Evolutionary conservation across 495 filamentous ascomycete genomes (phyloP).

Genomic region (Hypomontagnella monticulosa): DNA sequence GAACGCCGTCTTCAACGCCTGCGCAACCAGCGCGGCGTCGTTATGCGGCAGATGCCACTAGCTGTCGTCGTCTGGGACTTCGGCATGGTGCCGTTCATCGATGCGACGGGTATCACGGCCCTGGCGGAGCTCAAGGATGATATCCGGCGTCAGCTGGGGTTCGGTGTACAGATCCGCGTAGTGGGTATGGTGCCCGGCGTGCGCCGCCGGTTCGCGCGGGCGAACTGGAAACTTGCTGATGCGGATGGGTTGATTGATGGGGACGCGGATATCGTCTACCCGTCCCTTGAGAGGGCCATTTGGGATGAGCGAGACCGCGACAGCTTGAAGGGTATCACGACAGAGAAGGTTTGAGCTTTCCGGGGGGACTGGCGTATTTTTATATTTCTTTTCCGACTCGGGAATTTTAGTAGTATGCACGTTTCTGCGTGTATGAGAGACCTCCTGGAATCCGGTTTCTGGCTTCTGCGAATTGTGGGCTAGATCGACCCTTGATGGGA

Average conservation of each 20-base stretch:
- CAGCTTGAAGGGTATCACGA: slow-evolving; percentile 40
- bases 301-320: slow-evolving; percentile 44
- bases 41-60: slow-evolving; percentile 41
- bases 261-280: slow-evolving; percentile 42
- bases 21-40: slow-evolving; percentile 36
- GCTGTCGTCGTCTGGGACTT: slow-evolving; percentile 46
- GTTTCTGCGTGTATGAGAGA: not conserved
- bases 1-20: slow-evolving; percentile 46
- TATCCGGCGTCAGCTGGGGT: slow-evolving; percentile 38
- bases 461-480: not conserved
- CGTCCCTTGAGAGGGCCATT: slow-evolving; percentile 42
- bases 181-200: slow-evolving; percentile 43
- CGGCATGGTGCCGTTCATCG: slow-evolving; percentile 44
- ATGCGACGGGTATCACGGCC: slow-evolving; percentile 46
- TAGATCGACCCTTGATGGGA: too few species aligned
- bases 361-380: not conserved
- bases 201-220: slow-evolving; percentile 40
- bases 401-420: not conserved
- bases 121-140: slow-evolving; percentile 48
- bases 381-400: not conserved
- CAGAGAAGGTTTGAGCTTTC: slow-evolving; percentile 33
- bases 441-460: not conserved
- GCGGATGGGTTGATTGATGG: slow-evolving; percentile 38
- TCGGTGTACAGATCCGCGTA: slow-evolving; percentile 44
- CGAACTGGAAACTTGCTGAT: slow-evolving; percentile 43